These are phyloP conservation scores for Speleostelium caveatum DNA, from an alignment of 78 protist genomes.

Conservation along the genomic window DNA sequence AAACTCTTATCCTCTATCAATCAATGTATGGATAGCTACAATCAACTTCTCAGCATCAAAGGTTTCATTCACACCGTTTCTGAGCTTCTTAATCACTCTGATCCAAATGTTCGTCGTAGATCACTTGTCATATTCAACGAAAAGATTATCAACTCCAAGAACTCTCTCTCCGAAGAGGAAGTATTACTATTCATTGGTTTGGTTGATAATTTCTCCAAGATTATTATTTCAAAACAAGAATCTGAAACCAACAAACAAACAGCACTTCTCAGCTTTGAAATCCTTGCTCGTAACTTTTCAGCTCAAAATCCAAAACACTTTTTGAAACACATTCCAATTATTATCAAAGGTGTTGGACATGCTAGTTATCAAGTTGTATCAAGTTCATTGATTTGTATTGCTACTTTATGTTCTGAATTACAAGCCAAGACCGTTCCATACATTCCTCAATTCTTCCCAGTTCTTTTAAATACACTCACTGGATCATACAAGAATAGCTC, in stretches of 20 bases:
- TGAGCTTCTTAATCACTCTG: conserved; percentile 49
- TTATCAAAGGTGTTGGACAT: conserved; percentile 46
- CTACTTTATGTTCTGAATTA: conserved; percentile 60
- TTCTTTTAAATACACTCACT: conserved; percentile 19
- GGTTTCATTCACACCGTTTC: conserved; percentile 56
- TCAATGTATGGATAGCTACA: conserved; percentile 62
- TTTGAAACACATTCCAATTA: conserved; percentile 35
- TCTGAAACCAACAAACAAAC: conserved; percentile 78
- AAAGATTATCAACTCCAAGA: conserved; percentile 39
- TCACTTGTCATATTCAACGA: conserved; percentile 68
- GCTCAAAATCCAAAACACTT: not conserved
- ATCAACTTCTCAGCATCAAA: conserved; percentile 43
- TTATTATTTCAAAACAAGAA: not conserved
- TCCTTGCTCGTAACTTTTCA: conserved; percentile 71
- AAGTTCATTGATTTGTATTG: conserved; percentile 62
- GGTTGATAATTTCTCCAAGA: conserved; percentile 15
- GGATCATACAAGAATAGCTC: conserved; percentile 1
- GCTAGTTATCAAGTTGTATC: conserved; percentile 58
- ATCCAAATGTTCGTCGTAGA: conserved; percentile 70
- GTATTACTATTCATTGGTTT: conserved; percentile 32
- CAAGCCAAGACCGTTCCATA: conserved; percentile 65
- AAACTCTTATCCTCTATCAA: conserved; percentile 38
- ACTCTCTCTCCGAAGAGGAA: not conserved
- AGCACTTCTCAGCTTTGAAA: conserved; percentile 73
- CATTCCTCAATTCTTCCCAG: conserved; percentile 80